A percentile compares a stretch with the other conserved stretches of the same genome.
These are phyloP conservation scores for Rhynchosporium agropyri DNA, from an alignment of 2,329 filamentous ascomycete species.

Conservation along the genomic window DNA sequence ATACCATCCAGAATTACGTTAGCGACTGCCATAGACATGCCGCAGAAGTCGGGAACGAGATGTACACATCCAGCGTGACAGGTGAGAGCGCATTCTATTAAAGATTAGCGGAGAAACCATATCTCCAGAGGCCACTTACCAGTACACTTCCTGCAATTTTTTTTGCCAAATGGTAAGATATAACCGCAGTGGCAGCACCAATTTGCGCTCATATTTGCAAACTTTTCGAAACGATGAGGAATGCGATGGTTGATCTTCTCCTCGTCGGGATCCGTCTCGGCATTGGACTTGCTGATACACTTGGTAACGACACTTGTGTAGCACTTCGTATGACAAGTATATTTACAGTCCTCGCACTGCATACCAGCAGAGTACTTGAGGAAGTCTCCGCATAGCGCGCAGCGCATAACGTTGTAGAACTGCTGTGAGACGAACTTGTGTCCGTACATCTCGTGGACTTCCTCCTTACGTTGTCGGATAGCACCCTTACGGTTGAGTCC, in stretches of 20 bases:
- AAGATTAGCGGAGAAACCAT: conserved; percentile 37
- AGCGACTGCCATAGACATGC: conserved; percentile 97
- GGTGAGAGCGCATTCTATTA: conserved; percentile 82
- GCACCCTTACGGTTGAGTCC: conserved; percentile 94
- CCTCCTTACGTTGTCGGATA: conserved; percentile 95
- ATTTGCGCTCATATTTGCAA: conserved; percentile 95
- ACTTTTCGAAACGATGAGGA: conserved; percentile 94
- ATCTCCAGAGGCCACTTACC: conserved; percentile 54
- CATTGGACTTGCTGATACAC: conserved; percentile 99
- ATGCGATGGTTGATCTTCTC: conserved; percentile 99
- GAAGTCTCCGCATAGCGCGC: conserved; percentile 95
- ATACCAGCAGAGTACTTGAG: conserved; percentile 98
- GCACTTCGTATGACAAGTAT: conserved; percentile 98
- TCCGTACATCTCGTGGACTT: conserved; percentile 97
- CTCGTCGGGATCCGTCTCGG: conserved; percentile 96
- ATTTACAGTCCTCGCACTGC: conserved; percentile 99
- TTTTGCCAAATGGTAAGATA: conserved; percentile 90
- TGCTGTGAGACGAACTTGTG: conserved; percentile 99
- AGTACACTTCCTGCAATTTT: conserved; percentile 89
- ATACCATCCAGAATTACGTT: conserved; percentile 92
- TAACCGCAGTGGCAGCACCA: conserved; percentile 99
- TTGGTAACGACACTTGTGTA: conserved; percentile 97
- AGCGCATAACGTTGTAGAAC: conserved; percentile 99
- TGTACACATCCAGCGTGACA: conserved; percentile 91
- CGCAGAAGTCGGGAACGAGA: conserved; percentile 96